Evolutionary conservation across 441 rosid species (phyloP), one percentile per base, ranked within the genome.

Genomic region (Erysimum pusillum): DNA sequence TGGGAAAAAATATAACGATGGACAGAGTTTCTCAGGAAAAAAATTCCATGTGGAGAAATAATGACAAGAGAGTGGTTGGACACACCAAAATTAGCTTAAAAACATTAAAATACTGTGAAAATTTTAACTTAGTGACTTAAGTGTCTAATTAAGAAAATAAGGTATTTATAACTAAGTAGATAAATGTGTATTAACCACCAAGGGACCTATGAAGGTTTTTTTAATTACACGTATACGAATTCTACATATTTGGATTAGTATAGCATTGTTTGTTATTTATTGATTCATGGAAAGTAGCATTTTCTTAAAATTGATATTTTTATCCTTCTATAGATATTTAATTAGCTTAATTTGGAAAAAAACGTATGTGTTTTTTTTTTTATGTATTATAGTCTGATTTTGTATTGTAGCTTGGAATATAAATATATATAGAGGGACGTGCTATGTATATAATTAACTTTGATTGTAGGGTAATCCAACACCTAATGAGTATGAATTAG

Each of bases 391-490:
- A 46, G 28, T 52, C 9, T 12, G 58, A 5, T 10, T 52, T 52
- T 22, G 48, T 59, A 44, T 59, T 20, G 20, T 57, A 58, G 22
- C 42, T 36, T 68, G 7, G 5, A 25, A 38, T 36, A 49, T 59
- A 10, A n/a, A n/a, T n/a, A n/a, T n/a, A n/a, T 18, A 46, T 15
- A 25, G 22, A 60, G 67, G 56, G 13, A 49, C 59, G 31, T 67
- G 56, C 57, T 63, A 46, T 34, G 41, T 54, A 32, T 53, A 51
- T 72, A 60, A 72, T 67, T 78, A 54, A 76, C 79, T 71, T 85
- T 73, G 81, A 80, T 72, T 66, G 79, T 77, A 61, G 79, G 69
- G 82, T 70, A 80, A 61, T 76, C 34, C 80, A 68, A 63, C 75
- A 73, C 67, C 74, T 82, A 79, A 84, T 81, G 58, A 73, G 63